Percentiles rank a stretch among this genome's conserved stretches.
Conservation (phyloP, 2,329 filamentous ascomycete genomes). For the Colletotrichum trifolii region DNA sequence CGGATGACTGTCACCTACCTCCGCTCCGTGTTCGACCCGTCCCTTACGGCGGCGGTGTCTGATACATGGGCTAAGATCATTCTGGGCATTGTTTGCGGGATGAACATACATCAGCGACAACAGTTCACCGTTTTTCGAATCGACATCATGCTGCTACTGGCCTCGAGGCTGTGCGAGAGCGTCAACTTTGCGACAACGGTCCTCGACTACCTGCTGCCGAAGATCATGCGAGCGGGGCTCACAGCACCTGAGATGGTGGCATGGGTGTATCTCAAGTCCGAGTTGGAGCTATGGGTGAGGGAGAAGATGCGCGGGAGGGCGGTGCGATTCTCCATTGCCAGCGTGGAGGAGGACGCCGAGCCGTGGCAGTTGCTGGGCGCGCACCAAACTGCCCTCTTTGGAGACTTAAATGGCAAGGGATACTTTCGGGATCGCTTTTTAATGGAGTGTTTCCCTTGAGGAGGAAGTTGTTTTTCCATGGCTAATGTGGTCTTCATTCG, state of each 20-base stretch:
- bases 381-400: conserved; percentile 17
- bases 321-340: conserved; percentile 10
- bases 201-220: conserved; percentile 24
- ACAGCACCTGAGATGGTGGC: conserved; percentile 13
- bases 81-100: conserved; percentile 24
- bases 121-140: conserved; percentile 24
- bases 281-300: conserved; percentile 8
- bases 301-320: conserved; percentile 17
- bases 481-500: too few relatives aligned
- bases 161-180: conserved; percentile 9
- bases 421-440: conserved; percentile 21
- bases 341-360: conserved; percentile 18
- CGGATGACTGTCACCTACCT: conserved; percentile 21
- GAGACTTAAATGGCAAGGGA: conserved; percentile 23
- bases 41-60: neutral
- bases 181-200: conserved; percentile 21
- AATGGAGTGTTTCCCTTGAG: conserved; percentile 2
- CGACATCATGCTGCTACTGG: conserved; percentile 8
- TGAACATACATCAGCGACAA: conserved; percentile 14
- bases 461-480: too few relatives aligned
- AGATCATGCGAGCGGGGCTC: conserved; percentile 5
- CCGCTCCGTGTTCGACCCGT: conserved; percentile 18
- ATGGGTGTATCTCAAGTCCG: conserved; percentile 11
- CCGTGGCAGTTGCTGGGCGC: conserved; percentile 6
- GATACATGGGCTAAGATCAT: conserved; percentile 15